phyloP scores from a whole-genome alignment of 495 filamentous ascomycete genomes.

The Achaetomiella virescens region DNA sequence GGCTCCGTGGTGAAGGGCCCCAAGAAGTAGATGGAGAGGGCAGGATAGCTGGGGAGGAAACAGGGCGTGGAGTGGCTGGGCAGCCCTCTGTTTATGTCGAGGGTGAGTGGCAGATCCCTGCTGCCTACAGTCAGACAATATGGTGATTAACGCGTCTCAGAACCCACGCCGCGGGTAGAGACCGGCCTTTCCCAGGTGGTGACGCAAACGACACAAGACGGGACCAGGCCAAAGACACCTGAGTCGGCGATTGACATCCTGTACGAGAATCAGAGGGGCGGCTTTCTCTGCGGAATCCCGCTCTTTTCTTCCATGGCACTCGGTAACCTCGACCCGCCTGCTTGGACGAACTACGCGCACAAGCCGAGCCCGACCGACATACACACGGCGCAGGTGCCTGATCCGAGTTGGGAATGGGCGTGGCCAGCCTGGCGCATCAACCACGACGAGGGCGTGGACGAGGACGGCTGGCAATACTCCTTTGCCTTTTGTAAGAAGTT shows the following conservation, averaged over 20 bases:
- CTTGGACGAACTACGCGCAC: slow-evolving; percentile 75
- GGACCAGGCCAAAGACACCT: slow-evolving; percentile 19
- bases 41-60: neutral
- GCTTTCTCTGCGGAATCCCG: slow-evolving; percentile 81
- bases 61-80: neutral
- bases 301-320: slow-evolving; percentile 82
- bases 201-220: slow-evolving; percentile 1
- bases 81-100: slow-evolving; percentile 18
- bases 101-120: slow-evolving; percentile 6
- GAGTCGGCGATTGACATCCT: slow-evolving; percentile 75
- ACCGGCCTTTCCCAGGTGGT: neutral
- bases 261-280: slow-evolving; percentile 86
- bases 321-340: slow-evolving; percentile 74
- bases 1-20: neutral
- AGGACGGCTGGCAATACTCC: slow-evolving; percentile 93
- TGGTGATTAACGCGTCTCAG: neutral
- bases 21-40: slow-evolving; percentile 2
- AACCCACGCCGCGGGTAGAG: slow-evolving; percentile 10
- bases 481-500: slow-evolving; percentile 73
- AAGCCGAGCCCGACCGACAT: slow-evolving; percentile 78
- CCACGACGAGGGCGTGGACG: slow-evolving; percentile 72
- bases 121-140: neutral
- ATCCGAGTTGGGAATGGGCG: slow-evolving; percentile 93
- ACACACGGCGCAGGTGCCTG: slow-evolving; percentile 83
- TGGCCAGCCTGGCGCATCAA: slow-evolving; percentile 95